Evolutionary conservation across 495 filamentous ascomycete genomes (phyloP).

Genomic region (Neurospora sp.): DNA sequence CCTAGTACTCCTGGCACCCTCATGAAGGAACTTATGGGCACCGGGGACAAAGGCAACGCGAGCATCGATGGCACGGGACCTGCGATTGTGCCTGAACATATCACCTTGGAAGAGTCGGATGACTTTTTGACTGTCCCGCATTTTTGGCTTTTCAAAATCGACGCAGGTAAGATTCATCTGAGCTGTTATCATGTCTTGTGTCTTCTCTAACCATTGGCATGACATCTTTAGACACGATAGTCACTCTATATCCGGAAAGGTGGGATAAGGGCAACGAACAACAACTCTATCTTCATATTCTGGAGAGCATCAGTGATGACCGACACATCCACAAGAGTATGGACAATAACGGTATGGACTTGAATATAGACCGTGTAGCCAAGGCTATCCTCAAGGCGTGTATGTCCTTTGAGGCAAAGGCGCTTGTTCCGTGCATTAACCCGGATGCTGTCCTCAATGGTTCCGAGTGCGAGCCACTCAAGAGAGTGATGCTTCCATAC

Average conservation of each 20-base stretch:
- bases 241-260: conserved; percentile 4
- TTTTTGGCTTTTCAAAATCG: conserved; percentile 8
- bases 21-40: not conserved
- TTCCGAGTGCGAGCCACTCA: too few species aligned
- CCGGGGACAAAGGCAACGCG: not conserved
- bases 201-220: not conserved
- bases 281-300: not conserved
- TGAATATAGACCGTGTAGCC: not conserved
- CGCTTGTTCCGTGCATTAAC: not conserved
- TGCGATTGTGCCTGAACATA: not conserved
- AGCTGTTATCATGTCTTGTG: not conserved
- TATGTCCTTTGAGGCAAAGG: conserved; percentile 4
- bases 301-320: conserved; percentile 1
- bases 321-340: not conserved
- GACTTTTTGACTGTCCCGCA: conserved; percentile 6
- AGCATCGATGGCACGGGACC: not conserved
- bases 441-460: not conserved
- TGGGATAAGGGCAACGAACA: conserved; percentile 1
- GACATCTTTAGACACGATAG: not conserved
- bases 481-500: not conserved
- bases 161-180: not conserved
- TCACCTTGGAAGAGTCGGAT: not conserved
- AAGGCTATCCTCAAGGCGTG: not conserved
- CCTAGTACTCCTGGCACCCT: not conserved
- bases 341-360: too few species aligned